A percentile compares a stretch with the other conserved stretches of the same genome.
phyloP scores from a whole-genome alignment of 768 basidiomycete genomes.

The Lentinula guzmanii region DNA sequence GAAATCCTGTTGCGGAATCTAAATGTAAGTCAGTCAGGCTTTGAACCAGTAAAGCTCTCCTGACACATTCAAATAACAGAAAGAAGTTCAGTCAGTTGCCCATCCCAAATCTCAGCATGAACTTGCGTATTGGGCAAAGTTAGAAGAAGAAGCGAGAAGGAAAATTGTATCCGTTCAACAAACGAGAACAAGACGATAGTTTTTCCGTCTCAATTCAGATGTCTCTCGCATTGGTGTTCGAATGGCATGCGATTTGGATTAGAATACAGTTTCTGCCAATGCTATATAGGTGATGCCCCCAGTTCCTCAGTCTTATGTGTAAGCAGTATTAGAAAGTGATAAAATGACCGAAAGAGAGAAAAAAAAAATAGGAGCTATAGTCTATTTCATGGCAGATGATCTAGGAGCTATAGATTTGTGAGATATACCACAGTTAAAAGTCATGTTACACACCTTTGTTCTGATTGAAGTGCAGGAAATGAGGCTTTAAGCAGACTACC shows the following conservation, averaged over 20 bases:
- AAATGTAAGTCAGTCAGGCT: conserved; percentile 44
- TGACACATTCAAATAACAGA: conserved; percentile 29
- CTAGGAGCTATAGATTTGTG: not conserved
- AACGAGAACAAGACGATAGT: conserved; percentile 12
- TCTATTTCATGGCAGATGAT: conserved; percentile 6
- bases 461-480: conserved; percentile 49
- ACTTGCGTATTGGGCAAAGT: conserved; percentile 78
- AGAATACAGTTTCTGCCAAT: not conserved
- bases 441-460: conserved; percentile 27
- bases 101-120: conserved; percentile 87
- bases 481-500: conserved; percentile 64
- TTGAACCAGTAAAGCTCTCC: not conserved
- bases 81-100: conserved; percentile 60
- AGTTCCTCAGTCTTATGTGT: not conserved
- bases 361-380: not conserved
- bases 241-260: not conserved
- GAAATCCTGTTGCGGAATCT: conserved; percentile 72
- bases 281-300: not conserved
- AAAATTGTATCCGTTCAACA: conserved; percentile 41
- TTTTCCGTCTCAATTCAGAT: not conserved
- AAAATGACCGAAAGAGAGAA: not conserved
- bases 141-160: conserved; percentile 74
- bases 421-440: not conserved
- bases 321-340: not conserved
- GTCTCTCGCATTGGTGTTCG: not conserved